Evolutionary conservation across 805 yeast genomes (phyloP), one percentile per base, ranked within the genome.

Genomic region (Debaryomyces tyrocola): DNA sequence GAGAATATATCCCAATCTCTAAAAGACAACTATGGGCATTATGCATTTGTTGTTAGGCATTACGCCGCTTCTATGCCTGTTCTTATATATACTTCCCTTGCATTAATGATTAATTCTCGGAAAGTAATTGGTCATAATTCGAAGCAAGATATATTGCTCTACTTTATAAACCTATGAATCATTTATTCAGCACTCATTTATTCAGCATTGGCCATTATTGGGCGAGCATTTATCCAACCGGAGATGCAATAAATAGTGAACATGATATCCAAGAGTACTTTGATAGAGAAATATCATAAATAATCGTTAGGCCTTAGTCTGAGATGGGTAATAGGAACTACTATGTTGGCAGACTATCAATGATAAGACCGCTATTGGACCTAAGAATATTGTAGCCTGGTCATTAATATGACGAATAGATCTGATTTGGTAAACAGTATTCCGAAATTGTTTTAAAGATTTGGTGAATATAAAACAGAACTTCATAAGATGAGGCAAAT

Each of bases 41-140:
- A 17, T 17, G 18, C 18, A 17, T 17, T 17, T 17, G 18, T 17
- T 17, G 18, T 17, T 17, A 17, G 18, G 18, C 18, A 17, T 17
- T 17, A 17, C 18, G 18, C 18, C 18, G 18, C 18, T 17, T 17
- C 18, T 17, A 17, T 17, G 18, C 18, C 18, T 17, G 18, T 17
- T 17, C 18, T 17, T 17, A n/a, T n/a, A n/a, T n/a, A n/a, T n/a
- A n/a, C n/a, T n/a, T n/a, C n/a, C n/a, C n/a, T n/a, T n/a, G n/a
- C n/a, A n/a, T 29, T 40, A 12, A 29, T 15, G 6, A 31, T 34
- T 8, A 21, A 29, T 15, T 49, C 49, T 62, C n/a, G 8, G 21
- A 21, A 15, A 9, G 8, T 37, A 15, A 37, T 2, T 12, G 15
- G 28, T 37, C 10, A 20, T 15, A 21, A 37, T 37, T 37, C 20